Evolutionary conservation across 306 rosid species (phyloP).

Genomic region (Rosa persica): DNA sequence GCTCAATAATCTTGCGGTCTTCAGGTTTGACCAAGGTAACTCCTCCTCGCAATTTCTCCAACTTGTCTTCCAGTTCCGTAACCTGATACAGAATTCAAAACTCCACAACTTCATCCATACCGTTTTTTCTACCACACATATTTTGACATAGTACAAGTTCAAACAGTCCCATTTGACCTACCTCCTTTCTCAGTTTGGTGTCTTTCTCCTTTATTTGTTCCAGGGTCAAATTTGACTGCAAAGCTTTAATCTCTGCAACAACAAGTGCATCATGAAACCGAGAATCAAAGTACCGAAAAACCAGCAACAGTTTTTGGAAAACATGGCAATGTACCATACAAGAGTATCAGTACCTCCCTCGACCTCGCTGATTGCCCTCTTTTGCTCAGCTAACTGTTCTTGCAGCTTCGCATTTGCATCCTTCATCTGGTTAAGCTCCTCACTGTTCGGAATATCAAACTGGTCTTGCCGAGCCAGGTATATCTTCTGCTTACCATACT

Average conservation of each 20-base stretch:
- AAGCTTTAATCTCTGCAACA: slow-evolving; percentile 64
- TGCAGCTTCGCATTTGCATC: slow-evolving; percentile 66
- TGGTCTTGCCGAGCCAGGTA: slow-evolving; percentile 87
- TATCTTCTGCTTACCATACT: slow-evolving; percentile 96
- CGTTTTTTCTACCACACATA: slow-evolving; percentile 14
- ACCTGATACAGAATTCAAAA: slow-evolving; percentile 51
- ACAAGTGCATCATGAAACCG: slow-evolving; percentile 9
- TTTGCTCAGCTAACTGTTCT: slow-evolving; percentile 51
- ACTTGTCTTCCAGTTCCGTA: slow-evolving; percentile 64
- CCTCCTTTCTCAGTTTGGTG: slow-evolving; percentile 72
- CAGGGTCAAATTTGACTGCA: slow-evolving; percentile 85
- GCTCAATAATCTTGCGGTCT: slow-evolving; percentile 68
- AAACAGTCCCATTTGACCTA: slow-evolving; percentile 28
- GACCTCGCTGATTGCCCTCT: slow-evolving; percentile 49
- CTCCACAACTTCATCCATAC: slow-evolving; percentile 7
- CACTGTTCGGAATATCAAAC: slow-evolving; percentile 64
- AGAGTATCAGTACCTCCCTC: slow-evolving; percentile 61
- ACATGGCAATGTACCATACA: not conserved
- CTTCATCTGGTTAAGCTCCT: slow-evolving; percentile 87
- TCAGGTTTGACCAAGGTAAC: slow-evolving; percentile 85
- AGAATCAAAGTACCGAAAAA: not conserved
- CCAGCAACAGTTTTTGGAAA: not conserved
- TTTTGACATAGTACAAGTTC: slow-evolving; percentile 17
- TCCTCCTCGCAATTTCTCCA: slow-evolving; percentile 73
- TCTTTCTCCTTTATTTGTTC: slow-evolving; percentile 68